Evolutionary conservation across 768 basidiomycete genomes (phyloP), one percentile per base, ranked within the genome.

Genomic region (Dentipellis fragilis): DNA sequence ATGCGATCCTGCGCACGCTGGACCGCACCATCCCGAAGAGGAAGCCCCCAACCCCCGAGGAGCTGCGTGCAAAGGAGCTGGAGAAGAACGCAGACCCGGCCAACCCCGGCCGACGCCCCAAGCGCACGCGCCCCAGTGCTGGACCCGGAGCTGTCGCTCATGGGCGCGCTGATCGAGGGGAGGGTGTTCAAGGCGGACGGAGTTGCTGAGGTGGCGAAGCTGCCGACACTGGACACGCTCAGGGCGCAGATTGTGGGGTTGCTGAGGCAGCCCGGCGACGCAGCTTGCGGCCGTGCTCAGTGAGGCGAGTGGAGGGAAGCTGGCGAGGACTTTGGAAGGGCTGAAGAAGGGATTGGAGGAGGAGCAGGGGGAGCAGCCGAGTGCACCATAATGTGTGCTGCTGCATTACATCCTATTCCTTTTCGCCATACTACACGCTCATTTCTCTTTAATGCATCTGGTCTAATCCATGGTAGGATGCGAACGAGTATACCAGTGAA

Each of bases 231-330:
- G 64, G 86, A 87, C 39, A 84, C 81, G 2, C 68, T 96, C 58
- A 72, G 87, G 52, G 84, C 84, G 16, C 92, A 95, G 69, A 77
- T 97, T 55, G 85, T 94, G 12, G 93, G 93, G 8, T 59, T 96
- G 69, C 67, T 97, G 58, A 85, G n/a, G 85, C 56, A 75, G 82
- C 12, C 90, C 89, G 46, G 84, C 80, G 10, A 74, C 79, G 58
- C 85, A 89, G 68, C 73, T 94, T 49, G 80, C 87, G 3, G 83
- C 80, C 49, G 77, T 89, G 45, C 67, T 91, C 56, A 79, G 76
- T 55, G 79, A 85, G 65, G 85, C 86, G 40, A 76, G 79, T 49
- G 87, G 87, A 45, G 87, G 83, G 36, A 77, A 73, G 58, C 66
- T 89, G 65, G 80, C 84, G 54, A 72, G 87, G 73, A 84, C 87